These are phyloP conservation scores for Ophiostoma himal-ulmi DNA, from an alignment of 2,329 filamentous ascomycete genomes.

Conservation along the genomic window DNA sequence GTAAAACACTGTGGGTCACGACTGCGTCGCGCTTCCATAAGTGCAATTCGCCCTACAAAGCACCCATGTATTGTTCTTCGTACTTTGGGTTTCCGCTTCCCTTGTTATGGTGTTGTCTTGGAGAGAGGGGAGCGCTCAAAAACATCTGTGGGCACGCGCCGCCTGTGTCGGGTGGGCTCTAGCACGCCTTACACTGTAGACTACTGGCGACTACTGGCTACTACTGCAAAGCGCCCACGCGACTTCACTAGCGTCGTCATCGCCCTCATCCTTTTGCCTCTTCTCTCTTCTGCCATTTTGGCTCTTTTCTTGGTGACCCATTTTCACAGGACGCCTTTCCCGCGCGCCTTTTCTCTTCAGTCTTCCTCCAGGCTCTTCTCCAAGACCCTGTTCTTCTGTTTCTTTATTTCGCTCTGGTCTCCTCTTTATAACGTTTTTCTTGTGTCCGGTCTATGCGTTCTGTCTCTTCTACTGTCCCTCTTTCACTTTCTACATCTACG, in stretches of 20 bases:
- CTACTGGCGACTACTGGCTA: not conserved
- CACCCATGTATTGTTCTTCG: not conserved
- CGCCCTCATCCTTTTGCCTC: slow-evolving; percentile 18
- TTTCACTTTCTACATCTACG: not conserved
- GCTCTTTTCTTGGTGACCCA: slow-evolving; percentile 13
- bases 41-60: not conserved
- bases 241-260: slow-evolving; percentile 24
- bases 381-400: not conserved
- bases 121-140: not conserved
- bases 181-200: slow-evolving; percentile 10
- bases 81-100: not conserved
- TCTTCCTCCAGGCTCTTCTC: not conserved
- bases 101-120: slow-evolving; percentile 1
- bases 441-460: no score
- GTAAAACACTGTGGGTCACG: not conserved
- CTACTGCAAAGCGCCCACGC: slow-evolving; percentile 4
- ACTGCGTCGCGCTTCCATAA: not conserved
- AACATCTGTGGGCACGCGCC: slow-evolving; percentile 12
- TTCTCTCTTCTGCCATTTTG: slow-evolving; percentile 7
- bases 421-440: not conserved
- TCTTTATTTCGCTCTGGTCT: not conserved
- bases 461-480: not conserved
- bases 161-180: slow-evolving; percentile 9
- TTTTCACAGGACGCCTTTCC: not conserved
- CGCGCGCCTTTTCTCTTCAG: slow-evolving; percentile 1